These are phyloP conservation scores for Pichia sp. DNA, from an alignment of 1,139 yeast species.

Conservation along the genomic window DNA sequence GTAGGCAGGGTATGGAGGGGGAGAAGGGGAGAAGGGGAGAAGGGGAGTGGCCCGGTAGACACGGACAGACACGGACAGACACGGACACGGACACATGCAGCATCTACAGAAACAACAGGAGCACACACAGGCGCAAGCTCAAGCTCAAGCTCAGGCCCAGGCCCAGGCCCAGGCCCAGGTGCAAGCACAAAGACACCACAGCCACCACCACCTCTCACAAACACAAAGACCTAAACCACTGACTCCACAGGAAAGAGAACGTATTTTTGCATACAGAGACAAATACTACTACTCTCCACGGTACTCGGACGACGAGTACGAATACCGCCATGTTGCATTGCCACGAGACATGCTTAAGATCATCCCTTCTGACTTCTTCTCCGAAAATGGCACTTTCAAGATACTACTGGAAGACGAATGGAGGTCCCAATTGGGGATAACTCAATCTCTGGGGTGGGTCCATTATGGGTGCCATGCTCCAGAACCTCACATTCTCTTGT, in stretches of 20 bases:
- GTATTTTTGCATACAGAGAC: slow-evolving; percentile 87
- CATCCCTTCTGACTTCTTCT: slow-evolving; percentile 91
- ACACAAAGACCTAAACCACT: slow-evolving; percentile 65
- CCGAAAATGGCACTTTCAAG: slow-evolving; percentile 86
- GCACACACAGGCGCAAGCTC: slow-evolving; percentile 2
- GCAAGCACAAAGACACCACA: slow-evolving; percentile 4
- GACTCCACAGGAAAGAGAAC: slow-evolving; percentile 76
- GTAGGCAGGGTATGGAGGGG: no score
- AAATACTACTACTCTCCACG: slow-evolving; percentile 90
- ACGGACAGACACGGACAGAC: no score
- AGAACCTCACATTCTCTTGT: slow-evolving; percentile 92
- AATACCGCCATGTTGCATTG: slow-evolving; percentile 90
- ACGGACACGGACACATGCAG: slow-evolving; percentile 1
- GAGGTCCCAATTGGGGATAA: slow-evolving; percentile 90
- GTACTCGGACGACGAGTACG: slow-evolving; percentile 83
- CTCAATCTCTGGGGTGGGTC: slow-evolving; percentile 97
- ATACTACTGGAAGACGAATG: slow-evolving; percentile 93
- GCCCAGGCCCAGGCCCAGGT: slow-evolving; percentile 4
- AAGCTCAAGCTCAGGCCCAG: slow-evolving; percentile 4
- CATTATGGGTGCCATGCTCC: slow-evolving; percentile 98
- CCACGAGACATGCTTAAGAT: slow-evolving; percentile 95
- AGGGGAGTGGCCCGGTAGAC: no score
- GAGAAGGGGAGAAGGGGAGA: no score
- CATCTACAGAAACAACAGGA: background rate
- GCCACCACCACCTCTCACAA: slow-evolving; percentile 4